These are phyloP conservation scores for Metschnikowia koreensis DNA, from an alignment of 805 yeast genomes.

Conservation along the genomic window DNA sequence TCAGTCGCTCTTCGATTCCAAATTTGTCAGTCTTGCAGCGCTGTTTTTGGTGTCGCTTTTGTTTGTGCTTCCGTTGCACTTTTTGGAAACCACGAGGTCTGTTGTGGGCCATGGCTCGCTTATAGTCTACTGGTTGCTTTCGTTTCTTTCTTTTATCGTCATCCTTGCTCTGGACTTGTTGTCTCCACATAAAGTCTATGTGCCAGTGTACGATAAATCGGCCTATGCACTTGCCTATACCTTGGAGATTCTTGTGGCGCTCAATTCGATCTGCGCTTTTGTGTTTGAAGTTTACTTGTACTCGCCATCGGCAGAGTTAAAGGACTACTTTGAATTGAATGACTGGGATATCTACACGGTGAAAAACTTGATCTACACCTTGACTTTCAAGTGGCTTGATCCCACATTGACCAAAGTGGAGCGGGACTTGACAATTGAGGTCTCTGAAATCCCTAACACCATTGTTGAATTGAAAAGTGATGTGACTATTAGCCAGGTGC, in stretches of 20 bases:
- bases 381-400: slow-evolving; percentile 29
- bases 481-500: slow-evolving; percentile 16
- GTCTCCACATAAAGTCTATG: slow-evolving; percentile 20
- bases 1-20: not conserved
- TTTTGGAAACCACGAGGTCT: slow-evolving; percentile 23
- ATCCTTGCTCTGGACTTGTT: slow-evolving; percentile 21
- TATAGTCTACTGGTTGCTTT: slow-evolving; percentile 24
- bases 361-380: slow-evolving; percentile 22
- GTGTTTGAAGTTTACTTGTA: slow-evolving; percentile 21
- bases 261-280: slow-evolving; percentile 15
- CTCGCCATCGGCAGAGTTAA: slow-evolving; percentile 22
- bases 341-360: slow-evolving; percentile 27
- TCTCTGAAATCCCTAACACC: slow-evolving; percentile 17
- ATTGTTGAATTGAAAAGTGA: slow-evolving; percentile 16
- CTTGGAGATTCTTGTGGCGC: slow-evolving; percentile 14
- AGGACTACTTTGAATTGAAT: slow-evolving; percentile 22
- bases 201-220: slow-evolving; percentile 7
- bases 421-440: slow-evolving; percentile 21
- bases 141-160: slow-evolving; percentile 11
- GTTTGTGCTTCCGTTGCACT: slow-evolving; percentile 24
- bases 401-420: slow-evolving; percentile 27
- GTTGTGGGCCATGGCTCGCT: slow-evolving; percentile 23
- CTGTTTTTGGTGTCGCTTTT: slow-evolving; percentile 11
- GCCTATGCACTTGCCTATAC: slow-evolving; percentile 15
- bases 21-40: slow-evolving; percentile 6